These are phyloP conservation scores for Xylariales sp. DNA, from an alignment of 2,329 filamentous ascomycete genomes.

Conservation along the genomic window DNA sequence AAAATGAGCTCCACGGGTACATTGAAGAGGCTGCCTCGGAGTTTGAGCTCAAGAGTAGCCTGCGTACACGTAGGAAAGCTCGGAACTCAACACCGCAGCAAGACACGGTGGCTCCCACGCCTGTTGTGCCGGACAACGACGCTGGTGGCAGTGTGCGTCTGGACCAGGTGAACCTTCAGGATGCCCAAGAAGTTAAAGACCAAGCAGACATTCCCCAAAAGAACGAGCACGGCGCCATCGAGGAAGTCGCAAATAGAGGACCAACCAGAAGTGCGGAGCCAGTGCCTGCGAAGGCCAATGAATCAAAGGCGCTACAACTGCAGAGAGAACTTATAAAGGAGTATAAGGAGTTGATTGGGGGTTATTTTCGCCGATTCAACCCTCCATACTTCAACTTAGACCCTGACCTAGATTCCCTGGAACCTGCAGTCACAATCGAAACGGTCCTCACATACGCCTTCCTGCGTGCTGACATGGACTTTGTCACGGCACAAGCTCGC, in stretches of 20 bases:
- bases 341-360: conserved; percentile 83
- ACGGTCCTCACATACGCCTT: conserved; percentile 88
- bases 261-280: conserved; percentile 34
- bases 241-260: conserved; percentile 30
- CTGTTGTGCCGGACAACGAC: conserved; percentile 16
- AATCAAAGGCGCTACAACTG: conserved; percentile 59
- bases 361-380: conserved; percentile 89
- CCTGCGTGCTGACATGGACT: conserved; percentile 88
- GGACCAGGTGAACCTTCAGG: conserved; percentile 44
- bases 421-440: conserved; percentile 58
- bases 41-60: conserved; percentile 75
- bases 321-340: conserved; percentile 67
- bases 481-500: conserved; percentile 81
- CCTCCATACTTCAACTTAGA: conserved; percentile 66
- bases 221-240: conserved; percentile 25
- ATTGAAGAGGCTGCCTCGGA: conserved; percentile 75
- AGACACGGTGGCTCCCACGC: conserved; percentile 9
- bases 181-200: conserved; percentile 38
- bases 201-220: conserved; percentile 31
- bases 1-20: conserved; percentile 81
- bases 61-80: conserved; percentile 42
- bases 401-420: conserved; percentile 25
- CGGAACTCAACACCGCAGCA: conserved; percentile 8
- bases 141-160: conserved; percentile 29
- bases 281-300: conserved; percentile 46